Percentiles rank a stretch among this genome's conserved stretches.
Conservation (phyloP, 768 basidiomycete species). For the Macrolepiota fuliginosa region DNA sequence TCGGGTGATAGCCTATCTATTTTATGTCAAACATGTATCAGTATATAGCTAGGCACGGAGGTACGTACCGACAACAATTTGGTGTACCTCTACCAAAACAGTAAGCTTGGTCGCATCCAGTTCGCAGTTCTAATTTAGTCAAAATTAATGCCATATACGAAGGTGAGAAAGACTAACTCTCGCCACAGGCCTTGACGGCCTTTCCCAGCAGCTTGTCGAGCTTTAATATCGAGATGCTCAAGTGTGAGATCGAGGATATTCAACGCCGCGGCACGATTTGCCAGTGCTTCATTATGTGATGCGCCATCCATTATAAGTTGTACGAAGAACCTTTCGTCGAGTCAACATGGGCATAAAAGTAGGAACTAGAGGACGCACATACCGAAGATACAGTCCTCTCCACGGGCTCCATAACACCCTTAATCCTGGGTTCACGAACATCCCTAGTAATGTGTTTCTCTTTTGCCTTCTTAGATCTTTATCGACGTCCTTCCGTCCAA, state of each 20-base stretch:
- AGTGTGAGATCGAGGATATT: slow-evolving; percentile 88
- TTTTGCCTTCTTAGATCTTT: slow-evolving; percentile 33
- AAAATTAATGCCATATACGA: background rate
- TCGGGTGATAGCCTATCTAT: slow-evolving; percentile 72
- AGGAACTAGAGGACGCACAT: slow-evolving; percentile 37
- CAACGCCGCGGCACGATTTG: slow-evolving; percentile 86
- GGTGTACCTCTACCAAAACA: slow-evolving; percentile 81
- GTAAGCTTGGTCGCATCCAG: slow-evolving; percentile 61
- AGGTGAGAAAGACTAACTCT: slow-evolving; percentile 49
- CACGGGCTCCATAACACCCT: slow-evolving; percentile 65
- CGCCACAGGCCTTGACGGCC: slow-evolving; percentile 74
- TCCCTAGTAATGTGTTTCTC: slow-evolving; percentile 28
- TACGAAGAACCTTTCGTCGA: slow-evolving; percentile 62
- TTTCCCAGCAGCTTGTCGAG: slow-evolving; percentile 48
- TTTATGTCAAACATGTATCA: background rate
- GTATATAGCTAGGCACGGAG: background rate
- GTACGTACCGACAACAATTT: slow-evolving; percentile 75
- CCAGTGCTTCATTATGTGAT: slow-evolving; percentile 86
- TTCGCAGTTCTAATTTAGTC: slow-evolving; percentile 28
- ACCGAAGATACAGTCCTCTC: slow-evolving; percentile 69
- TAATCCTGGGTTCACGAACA: slow-evolving; percentile 44
- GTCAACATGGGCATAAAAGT: background rate
- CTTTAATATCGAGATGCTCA: slow-evolving; percentile 86
- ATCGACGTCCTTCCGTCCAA: slow-evolving; percentile 52
- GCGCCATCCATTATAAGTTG: slow-evolving; percentile 71